Evolutionary conservation across 169 alveolate species (phyloP).

Genomic region (Eimeria tenella): DNA sequence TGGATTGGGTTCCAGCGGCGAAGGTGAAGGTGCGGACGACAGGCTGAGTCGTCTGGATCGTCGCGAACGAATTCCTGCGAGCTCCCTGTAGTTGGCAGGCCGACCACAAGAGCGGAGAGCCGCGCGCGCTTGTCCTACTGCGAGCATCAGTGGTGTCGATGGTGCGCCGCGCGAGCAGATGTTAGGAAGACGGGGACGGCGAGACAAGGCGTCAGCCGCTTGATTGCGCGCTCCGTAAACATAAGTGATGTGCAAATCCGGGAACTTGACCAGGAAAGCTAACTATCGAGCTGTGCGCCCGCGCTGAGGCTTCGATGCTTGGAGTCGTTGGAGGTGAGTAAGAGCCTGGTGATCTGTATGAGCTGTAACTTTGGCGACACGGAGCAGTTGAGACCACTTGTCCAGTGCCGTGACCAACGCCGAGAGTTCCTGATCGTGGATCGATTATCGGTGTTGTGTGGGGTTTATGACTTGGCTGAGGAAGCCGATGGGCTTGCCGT

Average conservation of each 20-base stretch:
- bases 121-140: neutral
- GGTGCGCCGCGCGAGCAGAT: neutral
- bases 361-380: neutral
- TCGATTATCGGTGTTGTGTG: neutral
- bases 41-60: neutral
- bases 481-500: neutral
- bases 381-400: neutral
- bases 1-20: too few species aligned
- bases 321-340: neutral
- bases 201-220: neutral
- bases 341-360: neutral
- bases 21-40: too few species aligned
- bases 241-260: neutral
- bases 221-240: neutral
- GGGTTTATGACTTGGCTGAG: neutral
- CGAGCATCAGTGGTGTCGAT: neutral
- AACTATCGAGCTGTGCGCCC: neutral
- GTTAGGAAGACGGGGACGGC: neutral
- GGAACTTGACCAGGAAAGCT: neutral
- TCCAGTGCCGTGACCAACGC: slow-evolving; percentile 2
- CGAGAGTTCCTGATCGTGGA: neutral
- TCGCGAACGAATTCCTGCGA: neutral
- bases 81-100: neutral
- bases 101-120: neutral
- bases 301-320: neutral